Percentiles rank a stretch among this genome's conserved stretches.
These are phyloP conservation scores for Acanthamoeba castellanii DNA, from an alignment of 208 protist species.

Conservation along the genomic window DNA sequence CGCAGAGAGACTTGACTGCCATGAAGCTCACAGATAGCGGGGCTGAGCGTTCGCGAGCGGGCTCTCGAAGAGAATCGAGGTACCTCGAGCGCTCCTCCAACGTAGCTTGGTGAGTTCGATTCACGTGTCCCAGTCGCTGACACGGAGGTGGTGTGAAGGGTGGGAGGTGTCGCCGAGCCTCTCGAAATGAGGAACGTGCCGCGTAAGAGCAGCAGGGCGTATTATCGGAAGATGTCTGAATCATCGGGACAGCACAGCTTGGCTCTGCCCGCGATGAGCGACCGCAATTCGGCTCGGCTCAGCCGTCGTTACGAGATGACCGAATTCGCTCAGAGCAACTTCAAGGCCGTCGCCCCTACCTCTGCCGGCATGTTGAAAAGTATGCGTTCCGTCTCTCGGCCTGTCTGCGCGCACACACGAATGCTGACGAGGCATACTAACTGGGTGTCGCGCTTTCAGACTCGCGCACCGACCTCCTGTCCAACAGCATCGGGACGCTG, in stretches of 20 bases:
- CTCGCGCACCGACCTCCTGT: neutral
- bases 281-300: neutral
- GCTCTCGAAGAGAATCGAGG: too few relatives aligned
- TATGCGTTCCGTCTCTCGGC: neutral
- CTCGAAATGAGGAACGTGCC: constrained; percentile 9
- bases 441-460: neutral
- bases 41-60: too few relatives aligned
- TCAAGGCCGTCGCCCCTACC: neutral
- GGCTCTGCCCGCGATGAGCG: neutral
- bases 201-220: neutral
- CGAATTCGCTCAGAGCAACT: constrained; percentile 28
- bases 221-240: neutral
- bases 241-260: neutral
- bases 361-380: neutral
- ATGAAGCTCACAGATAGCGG: too few relatives aligned
- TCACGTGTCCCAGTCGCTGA: neutral
- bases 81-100: too few relatives aligned
- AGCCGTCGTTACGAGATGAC: constrained; percentile 21
- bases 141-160: neutral
- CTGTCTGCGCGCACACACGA: too few relatives aligned
- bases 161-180: neutral
- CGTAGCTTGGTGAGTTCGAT: neutral
- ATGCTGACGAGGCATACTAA: neutral
- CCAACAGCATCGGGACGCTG: neutral
- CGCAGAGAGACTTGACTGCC: neutral